Percentiles rank a stretch among this genome's conserved stretches.
These are phyloP conservation scores for Annulohypoxylon nitens DNA, from an alignment of 495 filamentous ascomycete genomes.

Conservation along the genomic window DNA sequence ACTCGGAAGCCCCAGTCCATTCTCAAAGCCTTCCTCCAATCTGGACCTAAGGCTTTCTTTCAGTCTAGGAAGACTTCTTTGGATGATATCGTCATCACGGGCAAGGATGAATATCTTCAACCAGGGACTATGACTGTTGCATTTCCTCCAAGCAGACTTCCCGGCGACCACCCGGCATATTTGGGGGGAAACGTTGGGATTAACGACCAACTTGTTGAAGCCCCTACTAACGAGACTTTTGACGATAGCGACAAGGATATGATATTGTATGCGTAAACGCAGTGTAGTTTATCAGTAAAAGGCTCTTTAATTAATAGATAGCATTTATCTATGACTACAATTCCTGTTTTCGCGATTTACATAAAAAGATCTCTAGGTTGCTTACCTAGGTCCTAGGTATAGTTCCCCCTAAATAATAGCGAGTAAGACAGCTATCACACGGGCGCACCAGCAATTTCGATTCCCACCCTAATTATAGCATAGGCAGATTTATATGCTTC, in stretches of 20 bases:
- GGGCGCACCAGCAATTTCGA: too few species aligned
- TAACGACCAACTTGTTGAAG: background rate
- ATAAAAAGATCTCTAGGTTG: too few species aligned
- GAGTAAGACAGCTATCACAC: too few species aligned
- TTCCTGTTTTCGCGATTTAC: too few species aligned
- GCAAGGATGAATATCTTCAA: background rate
- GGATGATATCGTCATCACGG: slow-evolving; percentile 8
- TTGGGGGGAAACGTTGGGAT: background rate
- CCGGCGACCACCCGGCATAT: slow-evolving; percentile 7
- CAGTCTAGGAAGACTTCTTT: slow-evolving; percentile 1
- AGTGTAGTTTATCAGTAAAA: background rate
- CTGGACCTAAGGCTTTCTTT: background rate
- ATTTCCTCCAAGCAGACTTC: slow-evolving; percentile 1
- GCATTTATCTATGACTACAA: background rate
- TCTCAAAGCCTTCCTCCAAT: slow-evolving; percentile 1
- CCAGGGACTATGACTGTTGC: slow-evolving; percentile 7
- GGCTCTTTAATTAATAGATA: background rate
- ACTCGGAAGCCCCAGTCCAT: slow-evolving; percentile 6
- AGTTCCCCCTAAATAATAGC: background rate
- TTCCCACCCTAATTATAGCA: background rate
- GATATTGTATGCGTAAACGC: slow-evolving; percentile 6
- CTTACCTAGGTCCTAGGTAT: background rate
- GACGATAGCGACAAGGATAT: slow-evolving; percentile 6
- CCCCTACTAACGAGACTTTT: background rate
- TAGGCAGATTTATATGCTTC: background rate